Base-by-base conservation (phyloP, 352 stramenopile genomes). In the Phytophthora macrochlamydospora region DNA sequence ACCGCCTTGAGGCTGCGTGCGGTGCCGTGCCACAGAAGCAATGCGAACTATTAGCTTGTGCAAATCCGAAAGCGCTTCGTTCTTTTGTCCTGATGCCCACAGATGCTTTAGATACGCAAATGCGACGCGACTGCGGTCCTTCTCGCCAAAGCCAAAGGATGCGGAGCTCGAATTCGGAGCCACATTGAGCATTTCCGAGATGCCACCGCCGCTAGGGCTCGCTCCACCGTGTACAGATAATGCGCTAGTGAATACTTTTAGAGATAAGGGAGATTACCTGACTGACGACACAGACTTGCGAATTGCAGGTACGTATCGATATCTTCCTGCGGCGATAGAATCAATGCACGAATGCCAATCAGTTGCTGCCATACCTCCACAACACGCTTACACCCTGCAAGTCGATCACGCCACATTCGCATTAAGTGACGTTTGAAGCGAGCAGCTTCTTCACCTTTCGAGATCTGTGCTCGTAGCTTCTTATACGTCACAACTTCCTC, bases 401-500 rank as follows among this genome's bases (percentile, higher is more conserved):
- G 63, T 8, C 91, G 86, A 37, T 82, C 71, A 45, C 81, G 76
- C 91, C 91, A 98, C 85, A 96, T 98, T 2, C 79, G 74, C 60
- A 96, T 81, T 60, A 98, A 79, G 62, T 93, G 86, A 0, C 81
- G 73, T 65, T 94, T 93, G 64, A 92, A 92, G 5, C 77, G 75
- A 18, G 87, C 81, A 1, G 88, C 85, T 61, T 96, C 84, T 64
- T 93, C 82, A 1, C 75, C 73, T 48, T 91, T 93, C 7, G 75
- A 69, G 8, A 92, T 85, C 56, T 92, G 81, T 13, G 79, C 50
- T 0, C 83, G 79, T 18, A 95, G 65, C 57, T 98, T 97, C 59
- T 96, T 93, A 63, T 98, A 97, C 48, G 85, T 89, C 48, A 99
- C 95, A n/a, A 99, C 97, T 76, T 99, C 98, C 71, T 99, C 97